phyloP scores from a whole-genome alignment of 2,329 filamentous ascomycete species.

The Dissoconium aciculare region DNA sequence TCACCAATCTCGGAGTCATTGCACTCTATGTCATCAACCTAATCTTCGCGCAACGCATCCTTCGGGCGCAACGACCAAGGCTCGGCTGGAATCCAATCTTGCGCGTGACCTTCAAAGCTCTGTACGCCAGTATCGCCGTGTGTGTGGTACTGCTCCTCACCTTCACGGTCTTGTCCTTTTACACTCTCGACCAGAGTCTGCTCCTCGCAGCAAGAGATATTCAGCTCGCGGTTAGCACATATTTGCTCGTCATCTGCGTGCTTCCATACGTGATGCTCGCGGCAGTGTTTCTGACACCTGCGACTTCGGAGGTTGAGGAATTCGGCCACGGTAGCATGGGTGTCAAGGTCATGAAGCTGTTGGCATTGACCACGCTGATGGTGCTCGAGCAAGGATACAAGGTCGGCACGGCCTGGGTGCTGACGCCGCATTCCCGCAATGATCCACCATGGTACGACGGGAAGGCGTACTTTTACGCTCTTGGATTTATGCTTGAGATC shows the following conservation, averaged over 20 bases:
- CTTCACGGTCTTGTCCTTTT: slow-evolving; percentile 18
- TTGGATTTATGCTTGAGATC: slow-evolving; percentile 20
- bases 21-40: slow-evolving; percentile 21
- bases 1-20: slow-evolving; percentile 20
- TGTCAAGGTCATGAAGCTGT: slow-evolving; percentile 12
- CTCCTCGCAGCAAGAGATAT: slow-evolving; percentile 9
- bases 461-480: slow-evolving; percentile 18
- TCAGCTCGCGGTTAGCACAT: slow-evolving; percentile 14
- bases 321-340: slow-evolving; percentile 12
- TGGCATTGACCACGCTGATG: slow-evolving; percentile 9
- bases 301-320: slow-evolving; percentile 8
- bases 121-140: slow-evolving; percentile 10
- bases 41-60: slow-evolving; percentile 18
- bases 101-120: slow-evolving; percentile 5
- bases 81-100: slow-evolving; percentile 17
- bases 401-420: slow-evolving; percentile 15
- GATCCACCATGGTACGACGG: slow-evolving; percentile 21
- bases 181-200: slow-evolving; percentile 14
- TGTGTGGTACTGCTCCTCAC: slow-evolving; percentile 15
- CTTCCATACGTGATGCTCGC: slow-evolving; percentile 14
- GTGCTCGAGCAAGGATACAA: slow-evolving; percentile 16
- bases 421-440: slow-evolving; percentile 9
- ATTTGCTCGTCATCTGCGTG: slow-evolving; percentile 13
- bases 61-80: slow-evolving; percentile 16
- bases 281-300: slow-evolving; percentile 8